Conservation (phyloP, 2,329 filamentous ascomycete genomes). For the Orbilia brochopaga region DNA sequence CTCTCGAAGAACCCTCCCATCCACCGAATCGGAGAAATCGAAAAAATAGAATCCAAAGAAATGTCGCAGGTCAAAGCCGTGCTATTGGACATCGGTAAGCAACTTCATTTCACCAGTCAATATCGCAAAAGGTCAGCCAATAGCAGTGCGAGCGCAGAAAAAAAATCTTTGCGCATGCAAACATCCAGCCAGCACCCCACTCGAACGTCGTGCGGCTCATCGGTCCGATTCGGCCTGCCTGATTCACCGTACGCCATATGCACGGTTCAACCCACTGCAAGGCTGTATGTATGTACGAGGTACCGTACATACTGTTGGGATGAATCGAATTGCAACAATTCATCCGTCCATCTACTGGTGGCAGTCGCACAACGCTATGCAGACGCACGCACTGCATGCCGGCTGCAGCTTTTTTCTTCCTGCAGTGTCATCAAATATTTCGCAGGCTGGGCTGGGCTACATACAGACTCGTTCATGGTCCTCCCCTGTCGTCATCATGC, state of each 20-base stretch:
- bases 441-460: not conserved
- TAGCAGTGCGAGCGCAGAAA: not conserved
- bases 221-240: slow-evolving; percentile 45
- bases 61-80: slow-evolving; percentile 38
- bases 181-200: not conserved
- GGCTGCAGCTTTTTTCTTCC: too few species aligned
- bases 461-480: not conserved
- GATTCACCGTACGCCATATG: slow-evolving; percentile 6
- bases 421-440: not conserved
- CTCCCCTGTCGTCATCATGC: not conserved
- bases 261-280: too few species aligned
- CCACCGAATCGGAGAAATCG: slow-evolving; percentile 1
- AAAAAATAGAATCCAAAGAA: slow-evolving; percentile 6
- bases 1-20: not conserved
- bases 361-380: too few species aligned
- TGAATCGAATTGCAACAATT: not conserved
- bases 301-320: not conserved
- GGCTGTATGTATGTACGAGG: not conserved
- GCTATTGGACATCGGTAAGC: slow-evolving; percentile 49
- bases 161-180: not conserved
- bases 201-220: slow-evolving; percentile 29
- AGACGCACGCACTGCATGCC: too few species aligned
- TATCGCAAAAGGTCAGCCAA: not conserved
- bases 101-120: not conserved
- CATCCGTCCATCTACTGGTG: not conserved